Conservation (phyloP, 345 rosid species). For the Euphorbia peplus region DNA sequence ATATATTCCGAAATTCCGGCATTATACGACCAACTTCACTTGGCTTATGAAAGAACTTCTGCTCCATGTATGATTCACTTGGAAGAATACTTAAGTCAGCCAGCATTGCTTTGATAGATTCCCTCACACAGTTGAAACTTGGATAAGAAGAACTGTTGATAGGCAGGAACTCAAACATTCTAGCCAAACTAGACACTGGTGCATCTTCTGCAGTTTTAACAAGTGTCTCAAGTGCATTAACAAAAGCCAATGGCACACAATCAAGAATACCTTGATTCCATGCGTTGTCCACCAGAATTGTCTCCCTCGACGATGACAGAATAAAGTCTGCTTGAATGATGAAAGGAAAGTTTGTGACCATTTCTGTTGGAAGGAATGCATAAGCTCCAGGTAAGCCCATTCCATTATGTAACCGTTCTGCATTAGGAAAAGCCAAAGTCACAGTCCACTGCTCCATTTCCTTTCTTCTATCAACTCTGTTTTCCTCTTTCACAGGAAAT, state of each 20-base stretch:
- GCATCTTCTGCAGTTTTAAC: conserved; percentile 48
- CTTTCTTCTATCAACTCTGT: conserved; percentile 56
- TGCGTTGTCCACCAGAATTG: conserved; percentile 50
- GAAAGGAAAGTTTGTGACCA: conserved; percentile 65
- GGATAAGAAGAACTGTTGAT: conserved; percentile 31
- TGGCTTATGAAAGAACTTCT: conserved; percentile 63
- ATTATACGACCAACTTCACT: conserved; percentile 49
- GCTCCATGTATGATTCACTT: conserved; percentile 44
- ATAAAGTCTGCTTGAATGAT: conserved; percentile 73
- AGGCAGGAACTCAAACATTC: conserved; percentile 61
- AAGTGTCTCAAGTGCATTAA: conserved; percentile 51
- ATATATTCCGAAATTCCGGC: conserved; percentile 54
- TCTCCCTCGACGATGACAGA: conserved; percentile 68
- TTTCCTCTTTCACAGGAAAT: conserved; percentile 55
- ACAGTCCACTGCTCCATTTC: conserved; percentile 67
- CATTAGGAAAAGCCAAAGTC: conserved; percentile 67
- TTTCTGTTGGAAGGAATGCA: conserved; percentile 75
- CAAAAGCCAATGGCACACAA: conserved; percentile 54
- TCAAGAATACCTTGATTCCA: conserved; percentile 85
- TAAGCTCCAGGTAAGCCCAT: conserved; percentile 54
- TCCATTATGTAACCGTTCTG: conserved; percentile 54
- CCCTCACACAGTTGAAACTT: conserved; percentile 43
- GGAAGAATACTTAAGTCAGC: conserved; percentile 48
- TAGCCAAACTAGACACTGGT: conserved; percentile 46
- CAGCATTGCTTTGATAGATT: conserved; percentile 35